Conservation (phyloP, 2,329 filamentous ascomycete genomes). For the Alternaria gaisen region DNA sequence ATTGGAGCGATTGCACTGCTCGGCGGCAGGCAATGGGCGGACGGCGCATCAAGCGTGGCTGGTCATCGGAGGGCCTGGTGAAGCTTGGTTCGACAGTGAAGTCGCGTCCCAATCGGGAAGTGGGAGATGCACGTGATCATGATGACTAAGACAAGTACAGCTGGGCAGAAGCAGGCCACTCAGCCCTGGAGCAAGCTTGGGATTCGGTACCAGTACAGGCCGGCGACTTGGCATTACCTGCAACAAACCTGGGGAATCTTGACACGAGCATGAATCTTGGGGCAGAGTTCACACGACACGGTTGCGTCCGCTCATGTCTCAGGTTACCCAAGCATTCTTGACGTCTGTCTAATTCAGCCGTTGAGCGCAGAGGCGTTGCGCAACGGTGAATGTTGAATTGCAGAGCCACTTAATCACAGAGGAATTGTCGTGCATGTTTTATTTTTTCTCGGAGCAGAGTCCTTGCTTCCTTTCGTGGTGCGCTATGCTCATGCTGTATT, state of each 20-base stretch:
- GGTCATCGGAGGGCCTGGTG: constrained; percentile 28
- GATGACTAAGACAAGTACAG: constrained; percentile 10
- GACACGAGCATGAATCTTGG: constrained; percentile 12
- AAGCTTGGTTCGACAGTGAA: constrained; percentile 14
- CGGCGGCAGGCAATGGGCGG: constrained; percentile 60
- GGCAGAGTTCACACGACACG: constrained; percentile 7
- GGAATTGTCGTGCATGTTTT: neutral
- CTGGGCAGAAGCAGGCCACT: neutral
- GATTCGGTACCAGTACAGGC: neutral
- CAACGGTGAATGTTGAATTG: neutral
- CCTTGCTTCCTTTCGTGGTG: no score
- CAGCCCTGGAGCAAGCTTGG: neutral
- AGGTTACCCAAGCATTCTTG: constrained; percentile 8
- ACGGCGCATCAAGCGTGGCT: constrained; percentile 57
- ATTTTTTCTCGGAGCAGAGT: neutral
- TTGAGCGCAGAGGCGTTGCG: neutral
- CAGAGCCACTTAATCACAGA: neutral
- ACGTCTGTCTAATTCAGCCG: constrained; percentile 12
- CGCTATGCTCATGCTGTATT: neutral
- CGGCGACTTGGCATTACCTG: constrained; percentile 5
- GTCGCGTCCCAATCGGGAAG: constrained; percentile 19
- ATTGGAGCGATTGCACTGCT: constrained; percentile 57
- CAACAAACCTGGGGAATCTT: constrained; percentile 19
- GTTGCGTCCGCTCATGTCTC: constrained; percentile 9
- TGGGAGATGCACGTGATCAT: constrained; percentile 18